Evolutionary conservation across 2,329 filamentous ascomycete genomes (phyloP).

Genomic region (Diaporthe helianthi): DNA sequence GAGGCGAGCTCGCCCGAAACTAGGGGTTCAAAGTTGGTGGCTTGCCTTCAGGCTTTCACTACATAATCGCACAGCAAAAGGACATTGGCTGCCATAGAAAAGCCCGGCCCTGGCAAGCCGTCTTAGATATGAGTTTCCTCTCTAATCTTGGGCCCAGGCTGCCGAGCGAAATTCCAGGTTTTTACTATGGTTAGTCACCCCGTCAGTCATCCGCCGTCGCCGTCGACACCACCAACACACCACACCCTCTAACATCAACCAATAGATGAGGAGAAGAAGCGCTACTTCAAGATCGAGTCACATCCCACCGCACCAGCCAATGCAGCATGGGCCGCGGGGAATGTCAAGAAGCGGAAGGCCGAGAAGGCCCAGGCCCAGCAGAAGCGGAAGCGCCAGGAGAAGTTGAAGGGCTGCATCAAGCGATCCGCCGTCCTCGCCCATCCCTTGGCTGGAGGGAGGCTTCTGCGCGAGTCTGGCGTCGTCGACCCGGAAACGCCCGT

Average conservation of each 20-base stretch:
- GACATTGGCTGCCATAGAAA: background rate
- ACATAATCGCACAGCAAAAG: no score
- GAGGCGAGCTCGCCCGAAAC: background rate
- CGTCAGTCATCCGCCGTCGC: background rate
- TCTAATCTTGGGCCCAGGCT: constrained; percentile 3
- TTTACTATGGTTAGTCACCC: constrained; percentile 33
- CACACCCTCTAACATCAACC: background rate
- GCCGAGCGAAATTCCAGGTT: constrained; percentile 34
- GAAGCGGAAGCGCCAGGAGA: constrained; percentile 28
- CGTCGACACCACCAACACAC: background rate
- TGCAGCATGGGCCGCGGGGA: constrained; percentile 61
- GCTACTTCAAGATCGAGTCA: constrained; percentile 73
- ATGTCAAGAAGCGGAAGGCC: constrained; percentile 55
- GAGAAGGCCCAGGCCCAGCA: constrained; percentile 48
- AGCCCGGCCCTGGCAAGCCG: background rate
- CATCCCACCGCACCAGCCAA: constrained; percentile 54
- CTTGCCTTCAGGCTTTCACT: no score
- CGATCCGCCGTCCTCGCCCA: constrained; percentile 44
- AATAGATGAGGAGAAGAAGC: constrained; percentile 63
- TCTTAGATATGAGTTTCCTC: background rate
- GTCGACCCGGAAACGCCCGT: constrained; percentile 42
- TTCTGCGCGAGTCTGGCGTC: constrained; percentile 46
- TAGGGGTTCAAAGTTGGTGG: no score
- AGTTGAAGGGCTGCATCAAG: constrained; percentile 39
- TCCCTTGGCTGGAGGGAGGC: constrained; percentile 44